Evolutionary conservation across 805 yeast genomes (phyloP).

Genomic region (Candida anglica): DNA sequence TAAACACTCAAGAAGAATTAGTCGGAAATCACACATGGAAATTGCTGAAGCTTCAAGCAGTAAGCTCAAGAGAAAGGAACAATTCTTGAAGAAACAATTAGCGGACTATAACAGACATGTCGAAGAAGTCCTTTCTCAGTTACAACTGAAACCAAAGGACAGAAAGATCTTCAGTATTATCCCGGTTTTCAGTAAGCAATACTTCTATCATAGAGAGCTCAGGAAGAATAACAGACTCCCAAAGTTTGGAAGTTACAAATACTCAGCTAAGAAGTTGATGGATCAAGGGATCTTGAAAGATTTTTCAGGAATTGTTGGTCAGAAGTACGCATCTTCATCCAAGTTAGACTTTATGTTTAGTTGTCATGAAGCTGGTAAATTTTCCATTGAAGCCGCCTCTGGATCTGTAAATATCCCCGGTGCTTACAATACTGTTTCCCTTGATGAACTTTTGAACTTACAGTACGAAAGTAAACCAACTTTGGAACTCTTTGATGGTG

Average conservation of each 20-base stretch:
- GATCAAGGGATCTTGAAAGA: conserved; percentile 68
- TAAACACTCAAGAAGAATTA: conserved; percentile 40
- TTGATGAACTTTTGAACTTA: conserved; percentile 66
- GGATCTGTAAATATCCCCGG: conserved; percentile 67
- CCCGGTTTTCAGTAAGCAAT: conserved; percentile 66
- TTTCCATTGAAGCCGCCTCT: conserved; percentile 69
- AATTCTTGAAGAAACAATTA: conserved; percentile 41
- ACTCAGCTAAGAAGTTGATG: conserved; percentile 67
- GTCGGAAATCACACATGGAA: conserved; percentile 37
- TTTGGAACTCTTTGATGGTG: conserved; percentile 60
- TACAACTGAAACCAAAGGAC: conserved; percentile 44
- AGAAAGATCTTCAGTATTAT: conserved; percentile 45
- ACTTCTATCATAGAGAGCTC: conserved; percentile 68
- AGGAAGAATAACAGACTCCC: conserved; percentile 65
- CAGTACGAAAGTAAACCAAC: conserved; percentile 65
- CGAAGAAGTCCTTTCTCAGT: conserved; percentile 37
- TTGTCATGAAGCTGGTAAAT: conserved; percentile 69
- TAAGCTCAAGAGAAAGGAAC: conserved; percentile 43
- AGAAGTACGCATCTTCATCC: conserved; percentile 45
- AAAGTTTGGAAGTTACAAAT: conserved; percentile 72
- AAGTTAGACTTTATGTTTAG: conserved; percentile 72
- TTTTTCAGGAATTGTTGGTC: conserved; percentile 47
- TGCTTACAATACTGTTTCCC: conserved; percentile 51
- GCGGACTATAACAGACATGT: conserved; percentile 45
- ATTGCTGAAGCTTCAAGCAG: conserved; percentile 39